Evolutionary conservation across 2,329 filamentous ascomycete genomes (phyloP).

Genomic region (Mycosphaerella arachidis): DNA sequence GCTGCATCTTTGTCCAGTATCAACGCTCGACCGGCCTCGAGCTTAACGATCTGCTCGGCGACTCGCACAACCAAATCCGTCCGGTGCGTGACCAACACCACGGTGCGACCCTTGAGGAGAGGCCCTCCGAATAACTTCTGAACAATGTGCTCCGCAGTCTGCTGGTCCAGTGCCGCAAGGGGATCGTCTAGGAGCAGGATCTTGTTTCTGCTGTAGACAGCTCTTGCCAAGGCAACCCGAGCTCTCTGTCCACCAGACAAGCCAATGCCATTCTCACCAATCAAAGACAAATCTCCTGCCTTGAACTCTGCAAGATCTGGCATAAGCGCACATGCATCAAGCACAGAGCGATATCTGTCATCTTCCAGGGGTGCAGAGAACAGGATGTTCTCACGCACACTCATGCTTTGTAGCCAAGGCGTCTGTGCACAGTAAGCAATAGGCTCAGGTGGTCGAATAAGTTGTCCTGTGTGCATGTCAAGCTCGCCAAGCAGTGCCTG

Average conservation of each 20-base stretch:
- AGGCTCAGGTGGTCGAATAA: constrained; percentile 51
- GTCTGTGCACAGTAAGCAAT: constrained; percentile 62
- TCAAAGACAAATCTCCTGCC: constrained; percentile 56
- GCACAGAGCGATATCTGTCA: constrained; percentile 61
- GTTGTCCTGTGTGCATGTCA: constrained; percentile 49
- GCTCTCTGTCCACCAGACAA: constrained; percentile 47
- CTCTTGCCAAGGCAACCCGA: constrained; percentile 46
- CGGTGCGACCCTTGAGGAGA: constrained; percentile 50
- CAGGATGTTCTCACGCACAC: constrained; percentile 63
- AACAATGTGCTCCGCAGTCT: constrained; percentile 60
- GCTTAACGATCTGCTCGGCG: constrained; percentile 68
- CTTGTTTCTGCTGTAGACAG: constrained; percentile 43
- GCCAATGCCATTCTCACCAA: constrained; percentile 46
- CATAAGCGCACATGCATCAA: constrained; percentile 59
- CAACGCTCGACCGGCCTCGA: constrained; percentile 56
- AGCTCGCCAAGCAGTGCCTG: constrained; percentile 58
- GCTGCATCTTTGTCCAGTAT: constrained; percentile 24
- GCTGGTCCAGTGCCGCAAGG: constrained; percentile 50
- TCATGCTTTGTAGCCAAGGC: constrained; percentile 67
- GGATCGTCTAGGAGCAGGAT: constrained; percentile 47
- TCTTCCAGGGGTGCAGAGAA: constrained; percentile 66
- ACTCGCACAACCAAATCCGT: constrained; percentile 67
- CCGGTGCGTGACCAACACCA: constrained; percentile 61
- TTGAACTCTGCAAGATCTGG: constrained; percentile 60
- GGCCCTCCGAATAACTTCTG: constrained; percentile 53